These are phyloP conservation scores for Backusella mclennaniae DNA, from an alignment of 192 early-diverging fungal species.

Conservation along the genomic window DNA sequence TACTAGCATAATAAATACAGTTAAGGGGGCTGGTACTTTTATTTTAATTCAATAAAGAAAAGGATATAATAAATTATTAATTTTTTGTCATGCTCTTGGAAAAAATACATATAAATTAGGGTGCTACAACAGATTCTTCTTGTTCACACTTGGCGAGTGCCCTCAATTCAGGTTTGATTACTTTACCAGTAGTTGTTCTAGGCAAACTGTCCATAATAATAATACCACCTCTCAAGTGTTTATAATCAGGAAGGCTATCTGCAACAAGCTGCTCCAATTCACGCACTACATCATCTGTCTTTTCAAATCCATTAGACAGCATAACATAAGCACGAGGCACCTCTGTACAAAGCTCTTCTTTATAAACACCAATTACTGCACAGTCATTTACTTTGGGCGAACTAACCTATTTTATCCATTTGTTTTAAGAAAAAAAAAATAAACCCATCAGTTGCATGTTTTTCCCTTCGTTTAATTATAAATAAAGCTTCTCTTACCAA, in stretches of 20 bases:
- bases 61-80: not conserved
- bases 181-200: constrained; percentile 78
- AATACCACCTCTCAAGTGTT: constrained; percentile 81
- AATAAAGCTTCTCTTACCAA: constrained; percentile 37
- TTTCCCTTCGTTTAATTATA: not conserved
- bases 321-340: constrained; percentile 79
- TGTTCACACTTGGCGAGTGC: not conserved
- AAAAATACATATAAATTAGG: not conserved
- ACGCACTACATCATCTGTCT: constrained; percentile 33
- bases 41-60: not conserved
- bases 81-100: not conserved
- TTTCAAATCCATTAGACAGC: constrained; percentile 35
- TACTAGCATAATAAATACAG: not conserved
- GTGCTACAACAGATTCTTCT: not conserved
- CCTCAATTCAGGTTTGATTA: constrained; percentile 67
- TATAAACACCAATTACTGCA: constrained; percentile 63
- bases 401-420: constrained; percentile 34
- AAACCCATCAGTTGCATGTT: not conserved
- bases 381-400: constrained; percentile 69
- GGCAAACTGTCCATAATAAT: constrained; percentile 68
- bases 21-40: not conserved
- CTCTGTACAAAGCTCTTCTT: constrained; percentile 61
- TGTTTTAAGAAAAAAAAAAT: constrained; percentile 30
- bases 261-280: constrained; percentile 54
- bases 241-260: constrained; percentile 62